Evolutionary conservation across 2,329 filamentous ascomycete genomes (phyloP), one percentile per base, ranked within the genome.

Genomic region (Alternaria angustiovoidea): DNA sequence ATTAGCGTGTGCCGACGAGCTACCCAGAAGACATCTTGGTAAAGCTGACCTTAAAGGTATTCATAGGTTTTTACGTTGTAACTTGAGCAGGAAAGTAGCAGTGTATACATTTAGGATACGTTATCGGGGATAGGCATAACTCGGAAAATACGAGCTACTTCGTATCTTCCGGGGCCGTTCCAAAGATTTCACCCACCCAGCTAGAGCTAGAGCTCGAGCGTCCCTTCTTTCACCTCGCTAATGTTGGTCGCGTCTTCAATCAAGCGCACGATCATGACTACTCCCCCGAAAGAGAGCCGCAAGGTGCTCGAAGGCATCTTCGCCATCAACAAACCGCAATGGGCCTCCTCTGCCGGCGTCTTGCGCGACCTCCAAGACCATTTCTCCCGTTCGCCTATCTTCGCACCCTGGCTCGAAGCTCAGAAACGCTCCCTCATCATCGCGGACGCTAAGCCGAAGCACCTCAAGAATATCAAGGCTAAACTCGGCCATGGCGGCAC

Each of bases 401-500:
- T 99, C 83, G 85, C 86, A 58, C 91, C 93, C 34, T 89, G 91
- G 85, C 84, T 98, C 59, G 82, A 88, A 30, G 81, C 85, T 53
- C 89, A 94, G 68, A 83, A 83, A 56, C 83, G 82, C 48, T 86
- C 16, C 79, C 82, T 66, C 89, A 92, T 76, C 81, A 81, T 59
- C 82, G 85, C 59, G 82, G 41, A 62, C 22, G 64, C 83, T 59
- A 87, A 90, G 75, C 85, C 85, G 67, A 84, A 85, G 68, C 86
- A 89, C 61, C 79, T 80, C 48, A 66, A 70, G 3, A 72, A 74
- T 24, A 68, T 78, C 30, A 87, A 92, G 63, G 90, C 98, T 69
- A 99, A 98, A 83, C 91, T 98, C 73, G 95, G 95, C 34, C 95
- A 99, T 81, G 95, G 95, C 62, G 95, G 95, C 43, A 99, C 95